These are phyloP conservation scores for Phaeophleospora eucalypticola DNA, from an alignment of 2,329 filamentous ascomycete species.

Conservation along the genomic window DNA sequence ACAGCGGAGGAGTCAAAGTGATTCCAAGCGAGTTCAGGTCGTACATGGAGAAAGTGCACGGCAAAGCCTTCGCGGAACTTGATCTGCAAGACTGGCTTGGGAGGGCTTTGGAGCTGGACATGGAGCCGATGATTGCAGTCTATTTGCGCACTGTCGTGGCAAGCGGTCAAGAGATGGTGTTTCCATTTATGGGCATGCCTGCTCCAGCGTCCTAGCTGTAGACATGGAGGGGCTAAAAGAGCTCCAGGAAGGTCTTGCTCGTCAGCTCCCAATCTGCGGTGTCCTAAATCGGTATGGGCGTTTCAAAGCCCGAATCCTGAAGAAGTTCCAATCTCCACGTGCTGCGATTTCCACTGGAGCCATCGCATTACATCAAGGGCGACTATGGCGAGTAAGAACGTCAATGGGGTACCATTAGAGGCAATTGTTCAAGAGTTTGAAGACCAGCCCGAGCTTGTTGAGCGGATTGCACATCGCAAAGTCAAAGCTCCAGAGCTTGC, in stretches of 20 bases:
- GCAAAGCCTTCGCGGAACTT: conserved; percentile 11
- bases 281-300: no score
- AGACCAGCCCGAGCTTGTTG: conserved; percentile 8
- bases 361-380: no score
- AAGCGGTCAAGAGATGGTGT: conserved; percentile 6
- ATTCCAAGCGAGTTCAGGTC: conserved; percentile 8
- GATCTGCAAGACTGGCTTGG: conserved; percentile 16
- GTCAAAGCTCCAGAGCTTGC: conserved; percentile 11
- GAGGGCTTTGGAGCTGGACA: conserved; percentile 10
- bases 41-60: conserved; percentile 9
- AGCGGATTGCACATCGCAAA: conserved; percentile 22
- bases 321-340: no score
- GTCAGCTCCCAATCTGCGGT: no score
- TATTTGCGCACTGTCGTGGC: conserved; percentile 12
- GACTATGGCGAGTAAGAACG: no score
- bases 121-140: conserved; percentile 17
- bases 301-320: no score
- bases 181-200: conserved; percentile 21
- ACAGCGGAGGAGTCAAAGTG: conserved; percentile 14
- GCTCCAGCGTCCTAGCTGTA: no score
- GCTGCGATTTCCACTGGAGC: no score
- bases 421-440: conserved; percentile 13
- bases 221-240: no score
- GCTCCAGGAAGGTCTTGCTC: no score
- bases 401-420: no score